phyloP scores from a whole-genome alignment of 108 stramenopile genomes.

The Skeletonema tropicum region DNA sequence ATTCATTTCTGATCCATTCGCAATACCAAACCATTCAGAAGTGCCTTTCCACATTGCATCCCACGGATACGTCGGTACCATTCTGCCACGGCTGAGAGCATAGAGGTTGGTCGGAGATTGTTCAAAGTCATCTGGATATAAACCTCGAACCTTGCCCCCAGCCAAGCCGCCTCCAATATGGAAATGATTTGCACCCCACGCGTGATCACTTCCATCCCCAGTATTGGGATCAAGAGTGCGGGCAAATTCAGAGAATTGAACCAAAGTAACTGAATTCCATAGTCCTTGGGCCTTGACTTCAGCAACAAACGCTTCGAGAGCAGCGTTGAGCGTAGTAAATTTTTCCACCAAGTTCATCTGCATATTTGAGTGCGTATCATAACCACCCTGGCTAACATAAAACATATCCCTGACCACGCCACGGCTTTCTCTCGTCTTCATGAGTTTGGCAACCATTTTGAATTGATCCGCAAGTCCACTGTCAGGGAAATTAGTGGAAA shows the following conservation, averaged over 20 bases:
- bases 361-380: conserved; percentile 56
- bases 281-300: conserved; percentile 56
- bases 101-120: conserved; percentile 22
- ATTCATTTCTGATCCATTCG: conserved; percentile 17
- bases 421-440: conserved; percentile 32
- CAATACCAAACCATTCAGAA: conserved; percentile 54
- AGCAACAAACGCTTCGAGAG: conserved; percentile 48
- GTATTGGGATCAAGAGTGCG: conserved; percentile 72
- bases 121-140: conserved; percentile 58
- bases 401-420: conserved; percentile 55
- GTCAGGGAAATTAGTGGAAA: conserved; percentile 39
- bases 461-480: conserved; percentile 23
- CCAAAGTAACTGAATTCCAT: conserved; percentile 59
- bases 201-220: conserved; percentile 80
- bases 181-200: conserved; percentile 65
- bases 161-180: conserved; percentile 59
- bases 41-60: conserved; percentile 69
- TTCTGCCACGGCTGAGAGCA: conserved; percentile 64
- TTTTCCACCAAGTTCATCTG: conserved; percentile 18
- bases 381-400: conserved; percentile 54
- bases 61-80: conserved; percentile 77
- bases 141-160: conserved; percentile 61
- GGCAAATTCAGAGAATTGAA: conserved; percentile 68
- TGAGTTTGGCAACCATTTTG: conserved; percentile 41
- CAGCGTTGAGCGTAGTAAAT: conserved; percentile 49